Base-by-base conservation (phyloP, 2,329 filamentous ascomycete species). In the Fusarium sp. region DNA sequence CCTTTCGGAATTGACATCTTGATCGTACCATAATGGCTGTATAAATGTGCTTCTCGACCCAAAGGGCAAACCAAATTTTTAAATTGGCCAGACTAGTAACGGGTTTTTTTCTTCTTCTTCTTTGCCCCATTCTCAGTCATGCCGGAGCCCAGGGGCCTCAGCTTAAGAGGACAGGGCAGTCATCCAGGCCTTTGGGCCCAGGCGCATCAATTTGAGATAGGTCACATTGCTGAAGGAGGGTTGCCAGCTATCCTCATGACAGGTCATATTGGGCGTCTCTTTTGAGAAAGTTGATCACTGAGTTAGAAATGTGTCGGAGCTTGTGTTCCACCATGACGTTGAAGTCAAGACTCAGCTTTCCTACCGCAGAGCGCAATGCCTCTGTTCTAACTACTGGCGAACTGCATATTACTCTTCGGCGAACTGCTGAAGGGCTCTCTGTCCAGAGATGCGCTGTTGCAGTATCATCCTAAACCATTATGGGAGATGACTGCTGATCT, bases 271-370 rank as follows among this genome's bases (percentile, higher is more conserved):
- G 26, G 12, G 20, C 17, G 20, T 37, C 33, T 63, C 35, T 6
- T 59, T 41, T 55, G n/a, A 42, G 38, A 23, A 55, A 40, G 23
- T 13, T 30, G 17, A 41, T 67, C 44, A 37, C 35, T 27, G 18
- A 10, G 35, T 32, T 37, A 20, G 17, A 20, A 20, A 27, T 27
- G 20, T 15, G 14, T 41, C 64, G 41, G 63, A 67, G 41, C 55
- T 67, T 67, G 23, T 66, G 64, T 45, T 54, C 64, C 62, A 49
- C 20, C 15, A 27, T 58, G 38, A 37, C 35, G 50, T 50, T 58
- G 23, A 38, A 38, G 37, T 37, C 15, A 20, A 48, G 42, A 40
- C 32, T 26, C 18, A 41, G 23, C 23, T 40, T 7, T 27, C 27
- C 26, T 17, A 23, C 32, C 17, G 20, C n/a, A 17, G 14, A 37